These are phyloP conservation scores for Coemansia sp. DNA, from an alignment of 192 early-diverging fungal species.

Conservation along the genomic window DNA sequence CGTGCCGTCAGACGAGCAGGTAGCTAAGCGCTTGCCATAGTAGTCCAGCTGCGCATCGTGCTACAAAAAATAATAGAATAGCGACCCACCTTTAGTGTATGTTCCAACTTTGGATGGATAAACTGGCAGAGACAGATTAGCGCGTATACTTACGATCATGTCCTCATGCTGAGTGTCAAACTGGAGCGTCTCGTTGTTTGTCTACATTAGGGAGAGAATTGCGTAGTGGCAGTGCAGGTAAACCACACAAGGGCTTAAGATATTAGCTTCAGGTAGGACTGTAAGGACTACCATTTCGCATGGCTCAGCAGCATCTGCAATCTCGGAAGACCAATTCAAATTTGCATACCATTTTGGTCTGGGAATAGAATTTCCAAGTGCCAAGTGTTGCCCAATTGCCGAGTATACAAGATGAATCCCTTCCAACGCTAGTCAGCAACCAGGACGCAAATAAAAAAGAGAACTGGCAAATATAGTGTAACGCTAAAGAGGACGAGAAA, in stretches of 20 bases:
- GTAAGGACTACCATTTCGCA: neutral
- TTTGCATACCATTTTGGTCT: conserved; percentile 2
- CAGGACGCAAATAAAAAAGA: neutral
- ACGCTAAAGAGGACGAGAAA: neutral
- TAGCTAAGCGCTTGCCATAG: conserved; percentile 90
- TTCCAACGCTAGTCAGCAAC: conserved; percentile 2
- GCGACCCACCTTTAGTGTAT: neutral
- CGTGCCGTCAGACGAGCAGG: conserved; percentile 93
- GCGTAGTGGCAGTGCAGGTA: conserved; percentile 17
- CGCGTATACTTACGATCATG: conserved; percentile 49
- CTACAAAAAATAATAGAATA: conserved; percentile 15
- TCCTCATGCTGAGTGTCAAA: conserved; percentile 57
- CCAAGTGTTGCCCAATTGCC: conserved; percentile 37
- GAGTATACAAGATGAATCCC: conserved; percentile 2
- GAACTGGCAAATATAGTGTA: neutral
- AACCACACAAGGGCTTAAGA: neutral
- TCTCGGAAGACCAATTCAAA: neutral
- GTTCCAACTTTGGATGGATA: neutral
- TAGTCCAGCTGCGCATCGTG: conserved; percentile 83
- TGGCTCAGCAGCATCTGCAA: neutral
- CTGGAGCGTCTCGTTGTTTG: conserved; percentile 45
- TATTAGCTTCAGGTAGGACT: neutral
- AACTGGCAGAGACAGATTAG: neutral
- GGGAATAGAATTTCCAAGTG: conserved; percentile 63
- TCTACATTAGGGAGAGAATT: conserved; percentile 11